Conservation (phyloP, 345 rosid species). For the Corchorus olitorius region DNA sequence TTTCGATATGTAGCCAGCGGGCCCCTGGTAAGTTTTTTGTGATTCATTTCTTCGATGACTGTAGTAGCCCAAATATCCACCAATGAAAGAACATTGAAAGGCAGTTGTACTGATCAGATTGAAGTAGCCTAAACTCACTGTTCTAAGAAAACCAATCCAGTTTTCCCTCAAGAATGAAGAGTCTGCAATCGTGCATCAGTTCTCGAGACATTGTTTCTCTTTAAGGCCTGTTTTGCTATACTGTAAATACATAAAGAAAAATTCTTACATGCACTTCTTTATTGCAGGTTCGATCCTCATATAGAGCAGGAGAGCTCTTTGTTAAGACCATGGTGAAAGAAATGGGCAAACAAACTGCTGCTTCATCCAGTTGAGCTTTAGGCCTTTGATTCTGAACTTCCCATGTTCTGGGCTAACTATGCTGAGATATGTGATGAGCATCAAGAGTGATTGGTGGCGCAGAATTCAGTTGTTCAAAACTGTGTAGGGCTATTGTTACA, state of each 20-base stretch:
- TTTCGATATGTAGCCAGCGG: conserved; percentile 97
- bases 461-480: not conserved
- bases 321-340: conserved; percentile 93
- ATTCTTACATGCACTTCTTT: not conserved
- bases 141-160: not conserved
- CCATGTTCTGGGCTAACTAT: not conserved
- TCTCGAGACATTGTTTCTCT: not conserved
- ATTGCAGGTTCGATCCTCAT: conserved; percentile 89
- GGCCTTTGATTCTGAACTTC: not conserved
- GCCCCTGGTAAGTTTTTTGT: conserved; percentile 67
- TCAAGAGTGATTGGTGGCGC: not conserved
- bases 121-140: not conserved
- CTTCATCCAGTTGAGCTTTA: conserved; percentile 6
- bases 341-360: conserved; percentile 32
- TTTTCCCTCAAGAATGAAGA: not conserved
- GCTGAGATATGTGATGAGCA: not conserved
- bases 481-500: not conserved
- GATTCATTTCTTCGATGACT: conserved; percentile 4
- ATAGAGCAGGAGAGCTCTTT: conserved; percentile 94
- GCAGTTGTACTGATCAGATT: not conserved
- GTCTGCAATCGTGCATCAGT: not conserved
- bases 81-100: not conserved
- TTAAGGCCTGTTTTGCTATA: not conserved
- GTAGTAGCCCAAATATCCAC: not conserved
- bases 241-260: not conserved